These are phyloP conservation scores for Kokia cookei DNA, from an alignment of 441 rosid species.

Conservation along the genomic window DNA sequence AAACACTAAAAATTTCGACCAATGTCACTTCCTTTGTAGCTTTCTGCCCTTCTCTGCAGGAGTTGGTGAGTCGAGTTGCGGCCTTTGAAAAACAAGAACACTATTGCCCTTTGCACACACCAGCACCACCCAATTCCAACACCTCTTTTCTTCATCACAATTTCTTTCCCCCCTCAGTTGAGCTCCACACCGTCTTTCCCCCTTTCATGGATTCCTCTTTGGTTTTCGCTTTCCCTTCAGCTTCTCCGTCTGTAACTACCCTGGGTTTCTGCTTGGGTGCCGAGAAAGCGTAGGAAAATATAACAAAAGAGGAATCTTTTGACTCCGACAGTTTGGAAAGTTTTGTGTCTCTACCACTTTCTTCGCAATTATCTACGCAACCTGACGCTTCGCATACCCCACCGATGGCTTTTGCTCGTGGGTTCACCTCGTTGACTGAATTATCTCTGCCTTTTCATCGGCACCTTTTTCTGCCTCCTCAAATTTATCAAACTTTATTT, in stretches of 20 bases:
- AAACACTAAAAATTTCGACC: not conserved
- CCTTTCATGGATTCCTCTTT: conserved; percentile 16
- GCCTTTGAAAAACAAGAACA: not conserved
- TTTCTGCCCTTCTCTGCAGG: not conserved
- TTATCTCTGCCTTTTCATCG: conserved; percentile 21
- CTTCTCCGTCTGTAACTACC: not conserved
- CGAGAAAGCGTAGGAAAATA: conserved; percentile 3
- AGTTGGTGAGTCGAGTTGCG: not conserved
- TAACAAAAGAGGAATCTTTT: not conserved
- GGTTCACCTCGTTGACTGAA: conserved; percentile 33
- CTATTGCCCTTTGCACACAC: not conserved
- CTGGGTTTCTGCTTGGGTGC: conserved; percentile 9
- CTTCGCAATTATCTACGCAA: not conserved
- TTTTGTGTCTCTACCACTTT: not conserved
- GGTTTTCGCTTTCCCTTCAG: not conserved
- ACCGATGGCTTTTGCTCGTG: conserved; percentile 40
- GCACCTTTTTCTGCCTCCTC: conserved; percentile 16
- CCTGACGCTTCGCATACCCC: conserved; percentile 3
- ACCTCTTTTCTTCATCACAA: not conserved
- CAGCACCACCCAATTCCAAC: not conserved
- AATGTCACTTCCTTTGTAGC: not conserved
- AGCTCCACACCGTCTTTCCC: not conserved
- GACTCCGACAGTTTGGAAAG: not conserved
- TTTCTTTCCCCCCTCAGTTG: not conserved
- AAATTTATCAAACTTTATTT: not conserved